phyloP scores from a whole-genome alignment of 805 yeast genomes.

The Zygoascus tannicola region DNA sequence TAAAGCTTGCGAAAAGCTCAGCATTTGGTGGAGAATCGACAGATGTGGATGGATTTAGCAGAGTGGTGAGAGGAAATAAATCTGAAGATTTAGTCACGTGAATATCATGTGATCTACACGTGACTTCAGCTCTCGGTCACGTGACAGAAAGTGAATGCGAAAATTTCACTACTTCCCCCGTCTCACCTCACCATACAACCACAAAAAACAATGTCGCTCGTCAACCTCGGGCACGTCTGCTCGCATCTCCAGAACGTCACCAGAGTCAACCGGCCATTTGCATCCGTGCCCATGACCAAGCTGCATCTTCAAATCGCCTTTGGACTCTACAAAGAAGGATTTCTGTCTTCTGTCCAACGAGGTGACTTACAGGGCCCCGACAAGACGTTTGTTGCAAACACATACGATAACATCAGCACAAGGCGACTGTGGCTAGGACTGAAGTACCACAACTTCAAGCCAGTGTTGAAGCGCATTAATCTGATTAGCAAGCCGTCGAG shows the following conservation, averaged over 20 bases:
- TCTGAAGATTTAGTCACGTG: too few species aligned
- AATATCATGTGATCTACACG: too few species aligned
- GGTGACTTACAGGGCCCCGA: constrained; percentile 88
- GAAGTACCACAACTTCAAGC: constrained; percentile 71
- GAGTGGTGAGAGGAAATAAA: too few species aligned
- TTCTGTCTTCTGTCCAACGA: constrained; percentile 70
- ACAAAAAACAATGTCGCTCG: constrained; percentile 60
- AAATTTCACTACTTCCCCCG: not conserved
- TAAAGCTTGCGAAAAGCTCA: too few species aligned
- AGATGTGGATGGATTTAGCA: too few species aligned
- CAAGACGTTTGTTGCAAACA: constrained; percentile 43
- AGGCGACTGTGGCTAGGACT: constrained; percentile 88
- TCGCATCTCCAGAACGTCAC: constrained; percentile 85
- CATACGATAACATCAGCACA: constrained; percentile 77
- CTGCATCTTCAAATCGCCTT: constrained; percentile 75
- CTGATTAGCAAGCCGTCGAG: constrained; percentile 81
- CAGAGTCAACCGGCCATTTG: constrained; percentile 59
- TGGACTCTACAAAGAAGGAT: constrained; percentile 85
- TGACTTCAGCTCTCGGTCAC: not conserved
- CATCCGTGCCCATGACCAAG: constrained; percentile 75
- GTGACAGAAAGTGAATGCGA: not conserved
- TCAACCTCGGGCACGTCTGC: constrained; percentile 72
- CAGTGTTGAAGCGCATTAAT: constrained; percentile 64
- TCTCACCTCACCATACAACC: not conserved
- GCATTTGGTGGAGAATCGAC: too few species aligned